These are phyloP conservation scores for Paramecium tetraurelia DNA, from an alignment of 73 alveolate genomes.

Conservation along the genomic window DNA sequence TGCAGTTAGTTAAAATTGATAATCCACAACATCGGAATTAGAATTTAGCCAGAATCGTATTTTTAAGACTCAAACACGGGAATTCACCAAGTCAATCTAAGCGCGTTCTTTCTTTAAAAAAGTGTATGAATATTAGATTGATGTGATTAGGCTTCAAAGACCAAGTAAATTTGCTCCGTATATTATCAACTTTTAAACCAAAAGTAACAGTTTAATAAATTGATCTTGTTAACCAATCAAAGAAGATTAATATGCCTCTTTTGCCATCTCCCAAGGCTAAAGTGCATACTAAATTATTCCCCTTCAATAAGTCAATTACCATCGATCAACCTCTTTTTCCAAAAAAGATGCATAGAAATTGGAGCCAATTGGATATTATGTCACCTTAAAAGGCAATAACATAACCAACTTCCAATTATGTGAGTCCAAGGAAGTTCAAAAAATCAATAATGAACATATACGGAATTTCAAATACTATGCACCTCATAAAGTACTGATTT, in stretches of 20 bases:
- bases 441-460: slow-evolving; percentile 3
- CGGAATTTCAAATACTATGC: slow-evolving; percentile 22
- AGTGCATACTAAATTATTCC: background rate
- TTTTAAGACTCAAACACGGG: background rate
- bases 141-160: background rate
- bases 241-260: background rate
- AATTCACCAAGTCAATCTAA: background rate
- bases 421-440: background rate
- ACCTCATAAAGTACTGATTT: background rate
- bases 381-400: background rate
- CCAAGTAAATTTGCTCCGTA: background rate
- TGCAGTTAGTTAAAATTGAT: background rate
- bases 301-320: background rate
- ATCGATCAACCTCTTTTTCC: slow-evolving; percentile 2
- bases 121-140: background rate
- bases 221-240: background rate
- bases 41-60: background rate
- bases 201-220: background rate
- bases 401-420: background rate
- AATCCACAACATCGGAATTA: slow-evolving; percentile 7
- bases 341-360: background rate
- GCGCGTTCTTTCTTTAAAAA: background rate
- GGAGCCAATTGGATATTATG: background rate
- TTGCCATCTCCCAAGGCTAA: background rate
- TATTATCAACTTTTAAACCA: background rate